Percentiles rank a stretch among this genome's conserved stretches.
These are phyloP conservation scores for Aspergillus costaricaensis DNA, from an alignment of 2,329 filamentous ascomycete species.

Conservation along the genomic window DNA sequence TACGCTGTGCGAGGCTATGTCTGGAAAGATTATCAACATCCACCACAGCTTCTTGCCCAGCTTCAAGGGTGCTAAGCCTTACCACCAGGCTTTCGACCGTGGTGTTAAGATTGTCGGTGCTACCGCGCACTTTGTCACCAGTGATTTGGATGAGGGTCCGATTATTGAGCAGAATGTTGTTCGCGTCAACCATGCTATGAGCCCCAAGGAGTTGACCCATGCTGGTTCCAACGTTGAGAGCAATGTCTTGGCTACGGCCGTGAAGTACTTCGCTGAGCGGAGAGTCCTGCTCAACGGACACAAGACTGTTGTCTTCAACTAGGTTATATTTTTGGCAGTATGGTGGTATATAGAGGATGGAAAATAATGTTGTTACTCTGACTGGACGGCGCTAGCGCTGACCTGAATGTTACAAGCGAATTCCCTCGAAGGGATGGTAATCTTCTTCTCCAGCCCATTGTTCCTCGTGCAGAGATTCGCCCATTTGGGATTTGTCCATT, in stretches of 20 bases:
- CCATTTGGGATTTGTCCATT: constrained; percentile 55
- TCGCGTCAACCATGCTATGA: constrained; percentile 74
- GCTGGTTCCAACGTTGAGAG: constrained; percentile 84
- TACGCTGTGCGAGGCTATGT: constrained; percentile 73
- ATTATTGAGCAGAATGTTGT: constrained; percentile 85
- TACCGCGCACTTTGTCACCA: constrained; percentile 83
- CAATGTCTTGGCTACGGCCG: constrained; percentile 76
- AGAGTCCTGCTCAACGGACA: constrained; percentile 74
- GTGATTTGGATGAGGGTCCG: constrained; percentile 80
- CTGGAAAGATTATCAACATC: constrained; percentile 87
- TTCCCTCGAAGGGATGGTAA: constrained; percentile 24
- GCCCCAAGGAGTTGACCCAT: constrained; percentile 72
- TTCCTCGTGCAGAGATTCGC: constrained; percentile 49
- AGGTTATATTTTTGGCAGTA: constrained; percentile 12
- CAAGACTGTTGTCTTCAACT: constrained; percentile 78
- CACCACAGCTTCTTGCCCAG: constrained; percentile 83
- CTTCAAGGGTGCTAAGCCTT: constrained; percentile 87
- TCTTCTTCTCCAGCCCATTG: constrained; percentile 35
- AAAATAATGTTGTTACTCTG: not conserved
- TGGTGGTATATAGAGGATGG: not conserved
- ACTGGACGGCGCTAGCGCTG: not conserved
- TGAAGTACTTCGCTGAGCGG: constrained; percentile 81
- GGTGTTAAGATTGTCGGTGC: constrained; percentile 88
- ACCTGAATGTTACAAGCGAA: not conserved
- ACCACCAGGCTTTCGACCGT: constrained; percentile 83